phyloP scores from a whole-genome alignment of 2,329 filamentous ascomycete genomes.

The Pseudodiploospora longispora region DNA sequence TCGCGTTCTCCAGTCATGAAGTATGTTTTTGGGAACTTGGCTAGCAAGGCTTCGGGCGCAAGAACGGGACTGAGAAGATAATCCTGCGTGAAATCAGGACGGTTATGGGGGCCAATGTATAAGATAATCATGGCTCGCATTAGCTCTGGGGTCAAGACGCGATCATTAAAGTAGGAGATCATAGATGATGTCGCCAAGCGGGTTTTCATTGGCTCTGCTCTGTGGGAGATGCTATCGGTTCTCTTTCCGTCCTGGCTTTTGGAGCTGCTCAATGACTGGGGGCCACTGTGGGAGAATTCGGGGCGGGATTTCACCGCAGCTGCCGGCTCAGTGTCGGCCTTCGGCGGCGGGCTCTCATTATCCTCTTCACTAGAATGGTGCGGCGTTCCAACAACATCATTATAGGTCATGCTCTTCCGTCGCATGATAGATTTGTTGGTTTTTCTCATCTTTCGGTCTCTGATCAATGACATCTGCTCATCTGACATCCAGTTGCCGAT shows the following conservation, averaged over 20 bases:
- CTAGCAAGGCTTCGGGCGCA: constrained; percentile 74
- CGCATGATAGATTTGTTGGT: constrained; percentile 72
- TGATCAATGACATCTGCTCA: constrained; percentile 91
- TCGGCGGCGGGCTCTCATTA: constrained; percentile 31
- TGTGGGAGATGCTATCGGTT: constrained; percentile 36
- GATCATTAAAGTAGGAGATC: constrained; percentile 96
- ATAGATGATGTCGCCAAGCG: constrained; percentile 93
- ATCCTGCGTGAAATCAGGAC: constrained; percentile 86
- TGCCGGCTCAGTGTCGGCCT: constrained; percentile 22
- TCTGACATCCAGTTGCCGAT: constrained; percentile 99
- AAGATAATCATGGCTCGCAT: constrained; percentile 99
- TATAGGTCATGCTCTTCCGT: constrained; percentile 84
- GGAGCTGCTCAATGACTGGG: constrained; percentile 21
- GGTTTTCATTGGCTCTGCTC: constrained; percentile 59
- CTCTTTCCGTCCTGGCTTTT: constrained; percentile 12
- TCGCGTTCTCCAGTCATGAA: constrained; percentile 93
- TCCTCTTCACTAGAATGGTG: constrained; percentile 71
- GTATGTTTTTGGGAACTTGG: constrained; percentile 87
- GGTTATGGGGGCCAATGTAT: constrained; percentile 88
- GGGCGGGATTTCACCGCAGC: constrained; percentile 20
- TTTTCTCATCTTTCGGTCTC: constrained; percentile 68
- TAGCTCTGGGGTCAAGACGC: constrained; percentile 92
- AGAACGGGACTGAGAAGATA: constrained; percentile 85
- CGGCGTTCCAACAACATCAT: constrained; percentile 73
- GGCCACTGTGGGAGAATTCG: constrained; percentile 42